A percentile compares a stretch with the other conserved stretches of the same genome.
Conservation (phyloP, 1,139 yeast genomes). For the Pichia inconspicua region DNA sequence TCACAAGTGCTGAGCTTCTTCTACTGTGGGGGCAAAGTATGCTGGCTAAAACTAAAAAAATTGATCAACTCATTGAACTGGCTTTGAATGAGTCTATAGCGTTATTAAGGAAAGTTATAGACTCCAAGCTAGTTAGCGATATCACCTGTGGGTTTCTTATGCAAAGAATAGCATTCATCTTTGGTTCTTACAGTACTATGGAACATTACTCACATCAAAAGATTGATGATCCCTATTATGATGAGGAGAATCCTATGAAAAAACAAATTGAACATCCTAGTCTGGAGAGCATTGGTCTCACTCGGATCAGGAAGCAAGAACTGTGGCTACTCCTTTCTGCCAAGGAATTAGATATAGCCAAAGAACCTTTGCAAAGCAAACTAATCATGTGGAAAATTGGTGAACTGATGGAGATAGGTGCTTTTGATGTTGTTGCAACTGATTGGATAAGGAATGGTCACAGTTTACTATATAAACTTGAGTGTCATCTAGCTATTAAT, state of each 20-base stretch:
- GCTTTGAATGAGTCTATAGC: conserved; percentile 45
- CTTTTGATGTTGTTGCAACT: neutral
- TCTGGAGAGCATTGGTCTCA: conserved; percentile 42
- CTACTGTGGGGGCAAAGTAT: conserved; percentile 32
- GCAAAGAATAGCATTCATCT: conserved; percentile 35
- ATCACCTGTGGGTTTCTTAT: conserved; percentile 34
- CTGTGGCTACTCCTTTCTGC: conserved; percentile 76
- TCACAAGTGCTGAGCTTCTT: conserved; percentile 38
- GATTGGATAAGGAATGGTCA: conserved; percentile 9
- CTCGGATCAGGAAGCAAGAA: conserved; percentile 65
- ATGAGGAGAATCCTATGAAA: conserved; percentile 35
- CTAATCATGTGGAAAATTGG: conserved; percentile 21
- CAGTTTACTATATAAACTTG: conserved; percentile 3
- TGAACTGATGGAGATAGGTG: conserved; percentile 9
- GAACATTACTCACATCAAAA: neutral
- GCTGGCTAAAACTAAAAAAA: conserved; percentile 8
- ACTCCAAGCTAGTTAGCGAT: conserved; percentile 34
- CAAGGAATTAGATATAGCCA: conserved; percentile 50
- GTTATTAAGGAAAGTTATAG: conserved; percentile 38
- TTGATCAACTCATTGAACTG: conserved; percentile 23
- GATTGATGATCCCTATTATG: conserved; percentile 23
- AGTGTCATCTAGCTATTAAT: neutral
- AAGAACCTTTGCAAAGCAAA: conserved; percentile 20
- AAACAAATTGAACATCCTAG: conserved; percentile 26
- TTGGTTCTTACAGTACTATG: conserved; percentile 29